These are phyloP conservation scores for Penicillium coffeae DNA, from an alignment of 495 filamentous ascomycete genomes.

Conservation along the genomic window DNA sequence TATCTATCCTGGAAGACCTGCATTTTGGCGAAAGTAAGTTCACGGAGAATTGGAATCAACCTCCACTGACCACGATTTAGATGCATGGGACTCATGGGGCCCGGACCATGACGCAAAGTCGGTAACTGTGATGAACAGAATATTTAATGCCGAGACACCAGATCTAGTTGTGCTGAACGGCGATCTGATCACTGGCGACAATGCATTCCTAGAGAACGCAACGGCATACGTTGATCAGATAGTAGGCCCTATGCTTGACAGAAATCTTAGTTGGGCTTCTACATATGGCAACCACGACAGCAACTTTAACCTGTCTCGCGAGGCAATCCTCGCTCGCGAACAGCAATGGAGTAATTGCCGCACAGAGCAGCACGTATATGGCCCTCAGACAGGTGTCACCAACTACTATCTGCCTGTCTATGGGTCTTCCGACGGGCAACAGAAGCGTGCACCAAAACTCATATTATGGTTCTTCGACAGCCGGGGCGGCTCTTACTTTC, in stretches of 20 bases:
- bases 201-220: slow-evolving; percentile 54
- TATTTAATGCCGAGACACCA: slow-evolving; percentile 51
- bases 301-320: slow-evolving; percentile 53
- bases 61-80: slow-evolving; percentile 22
- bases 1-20: slow-evolving; percentile 62
- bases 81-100: slow-evolving; percentile 48
- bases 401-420: slow-evolving; percentile 63
- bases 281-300: slow-evolving; percentile 73
- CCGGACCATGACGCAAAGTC: slow-evolving; percentile 58
- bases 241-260: slow-evolving; percentile 51
- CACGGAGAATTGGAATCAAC: background rate
- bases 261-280: slow-evolving; percentile 56
- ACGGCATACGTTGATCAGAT: slow-evolving; percentile 58
- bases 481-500: slow-evolving; percentile 56
- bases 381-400: slow-evolving; percentile 45
- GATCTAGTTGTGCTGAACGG: slow-evolving; percentile 66
- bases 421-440: slow-evolving; percentile 21
- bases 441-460: slow-evolving; percentile 29
- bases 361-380: slow-evolving; percentile 45
- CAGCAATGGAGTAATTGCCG: slow-evolving; percentile 44
- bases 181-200: slow-evolving; percentile 68
- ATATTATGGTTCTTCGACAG: slow-evolving; percentile 74
- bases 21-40: slow-evolving; percentile 62
- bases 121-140: slow-evolving; percentile 50
- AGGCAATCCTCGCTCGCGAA: slow-evolving; percentile 52